These are phyloP conservation scores for Trebouxia gelatinosa DNA, from an alignment of 163 green algal genomes.

Conservation along the genomic window DNA sequence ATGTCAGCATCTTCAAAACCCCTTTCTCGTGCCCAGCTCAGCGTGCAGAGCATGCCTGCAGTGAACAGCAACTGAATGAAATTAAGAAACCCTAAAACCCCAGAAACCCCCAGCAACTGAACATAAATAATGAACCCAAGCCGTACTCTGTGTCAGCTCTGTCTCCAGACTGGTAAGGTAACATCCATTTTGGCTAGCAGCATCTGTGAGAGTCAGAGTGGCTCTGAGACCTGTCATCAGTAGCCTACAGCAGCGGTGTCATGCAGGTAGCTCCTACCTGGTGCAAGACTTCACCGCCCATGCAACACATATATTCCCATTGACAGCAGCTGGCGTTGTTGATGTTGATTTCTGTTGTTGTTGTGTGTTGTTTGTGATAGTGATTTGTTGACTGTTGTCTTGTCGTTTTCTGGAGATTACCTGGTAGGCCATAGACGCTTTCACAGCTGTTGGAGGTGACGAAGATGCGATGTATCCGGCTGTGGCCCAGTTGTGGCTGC, in stretches of 20 bases:
- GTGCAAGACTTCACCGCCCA: background rate
- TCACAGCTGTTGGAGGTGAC: background rate
- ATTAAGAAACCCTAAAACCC: too few relatives aligned
- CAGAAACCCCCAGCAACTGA: too few relatives aligned
- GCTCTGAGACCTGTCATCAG: background rate
- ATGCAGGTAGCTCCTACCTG: too few relatives aligned
- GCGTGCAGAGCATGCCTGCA: conserved; percentile 21
- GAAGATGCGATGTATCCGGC: conserved; percentile 18
- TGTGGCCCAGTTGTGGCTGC: conserved; percentile 5
- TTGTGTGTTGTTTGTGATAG: background rate
- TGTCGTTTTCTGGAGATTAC: background rate
- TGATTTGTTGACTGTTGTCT: background rate
- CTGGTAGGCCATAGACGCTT: conserved; percentile 17
- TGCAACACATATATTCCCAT: background rate
- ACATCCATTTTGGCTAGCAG: background rate
- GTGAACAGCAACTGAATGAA: too few relatives aligned
- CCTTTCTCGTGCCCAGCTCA: conserved; percentile 20
- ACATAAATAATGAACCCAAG: background rate
- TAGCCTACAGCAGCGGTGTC: too few relatives aligned
- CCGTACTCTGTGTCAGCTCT: background rate
- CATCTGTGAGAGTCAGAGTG: background rate
- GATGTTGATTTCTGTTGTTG: background rate
- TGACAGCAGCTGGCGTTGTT: background rate
- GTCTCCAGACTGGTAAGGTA: background rate
- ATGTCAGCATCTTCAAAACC: conserved; percentile 11